Evolutionary conservation across 148 eudicot genomes (phyloP), one percentile per base, ranked within the genome.

Genomic region (Nepenthes mirabilis): DNA sequence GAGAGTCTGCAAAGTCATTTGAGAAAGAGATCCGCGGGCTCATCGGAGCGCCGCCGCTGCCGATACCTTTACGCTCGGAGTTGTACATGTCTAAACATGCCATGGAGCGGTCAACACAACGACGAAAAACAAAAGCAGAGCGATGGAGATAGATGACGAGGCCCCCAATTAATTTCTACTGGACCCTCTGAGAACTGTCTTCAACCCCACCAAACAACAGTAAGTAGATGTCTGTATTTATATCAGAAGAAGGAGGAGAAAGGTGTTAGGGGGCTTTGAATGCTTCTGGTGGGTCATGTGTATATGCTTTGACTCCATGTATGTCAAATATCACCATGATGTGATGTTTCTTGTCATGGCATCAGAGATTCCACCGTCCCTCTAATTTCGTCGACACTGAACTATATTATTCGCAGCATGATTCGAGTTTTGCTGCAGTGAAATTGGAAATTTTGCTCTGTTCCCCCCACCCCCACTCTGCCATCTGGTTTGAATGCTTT

Each of bases 21-120:
- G 97, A 91, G 77, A 91, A 91, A 10, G 97, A 91, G 68, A 91
- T 91, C 69, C 97, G 72, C 1, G 97, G 97, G 80, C 89, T 89
- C 80, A 79, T 77, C 9, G 77, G 72, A 54, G 74, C 61, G n/a
- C 74, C 53, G 55, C 14, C 43, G 12, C 47, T 32, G 34, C 50
- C 58, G 35, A 36, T 36, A 3, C 10, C 14, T 40, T 55, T 55
- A 37, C 70, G 62, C 6, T 68, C 60, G n/a, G 69, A 52, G 48
- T 74, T 79, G 75, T 75, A 85, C 91, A 88, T 88, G 60, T 84
- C 81, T 68, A 82, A 76, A 71, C 84, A 84, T 78, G 84, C 86
- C 90, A 82, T 89, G 72, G 40, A 65, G 56, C 1, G 47, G 10
- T 49, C 14, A 10, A n/a, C 13, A 35, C 12, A 56, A 6, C 43